A percentile compares a stretch with the other conserved stretches of the same genome.
Conservation (phyloP, 2,329 filamentous ascomycete species). For the Bipolaris oryzae region DNA sequence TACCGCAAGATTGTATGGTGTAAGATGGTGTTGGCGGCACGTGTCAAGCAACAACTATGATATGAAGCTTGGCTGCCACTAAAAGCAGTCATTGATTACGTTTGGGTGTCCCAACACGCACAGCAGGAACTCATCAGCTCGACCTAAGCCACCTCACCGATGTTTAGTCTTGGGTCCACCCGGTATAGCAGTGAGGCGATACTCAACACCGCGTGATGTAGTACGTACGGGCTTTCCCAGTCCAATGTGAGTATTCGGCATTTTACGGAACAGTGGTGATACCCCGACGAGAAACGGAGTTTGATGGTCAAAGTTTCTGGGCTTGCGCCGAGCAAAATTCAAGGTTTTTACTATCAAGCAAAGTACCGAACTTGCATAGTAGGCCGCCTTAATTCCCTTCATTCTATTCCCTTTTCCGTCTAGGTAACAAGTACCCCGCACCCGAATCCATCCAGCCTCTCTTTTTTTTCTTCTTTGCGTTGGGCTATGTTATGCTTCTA, state of each 20-base stretch:
- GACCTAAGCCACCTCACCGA: background rate
- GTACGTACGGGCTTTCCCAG: background rate
- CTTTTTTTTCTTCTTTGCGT: too few relatives aligned
- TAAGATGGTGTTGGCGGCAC: slow-evolving; percentile 1
- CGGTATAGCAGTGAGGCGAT: background rate
- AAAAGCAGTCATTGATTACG: slow-evolving; percentile 13
- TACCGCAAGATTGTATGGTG: background rate
- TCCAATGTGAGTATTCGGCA: background rate
- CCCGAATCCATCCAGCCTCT: background rate
- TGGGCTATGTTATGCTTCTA: too few relatives aligned
- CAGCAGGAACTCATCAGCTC: background rate
- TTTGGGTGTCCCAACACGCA: slow-evolving; percentile 8
- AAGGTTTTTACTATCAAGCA: background rate
- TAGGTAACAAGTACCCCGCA: background rate
- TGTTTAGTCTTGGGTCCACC: background rate
- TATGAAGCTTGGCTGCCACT: slow-evolving; percentile 3
- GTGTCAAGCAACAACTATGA: slow-evolving; percentile 1
- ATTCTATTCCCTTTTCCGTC: background rate
- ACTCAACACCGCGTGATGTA: background rate
- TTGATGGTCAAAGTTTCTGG: background rate
- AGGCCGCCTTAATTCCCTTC: background rate
- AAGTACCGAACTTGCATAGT: background rate
- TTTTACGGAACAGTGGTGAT: background rate
- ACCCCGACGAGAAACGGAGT: background rate
- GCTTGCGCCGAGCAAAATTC: background rate